A percentile compares a stretch with the other conserved stretches of the same genome.
Conservation (phyloP, 108 stramenopile species). For the Conticribra weissflogii region DNA sequence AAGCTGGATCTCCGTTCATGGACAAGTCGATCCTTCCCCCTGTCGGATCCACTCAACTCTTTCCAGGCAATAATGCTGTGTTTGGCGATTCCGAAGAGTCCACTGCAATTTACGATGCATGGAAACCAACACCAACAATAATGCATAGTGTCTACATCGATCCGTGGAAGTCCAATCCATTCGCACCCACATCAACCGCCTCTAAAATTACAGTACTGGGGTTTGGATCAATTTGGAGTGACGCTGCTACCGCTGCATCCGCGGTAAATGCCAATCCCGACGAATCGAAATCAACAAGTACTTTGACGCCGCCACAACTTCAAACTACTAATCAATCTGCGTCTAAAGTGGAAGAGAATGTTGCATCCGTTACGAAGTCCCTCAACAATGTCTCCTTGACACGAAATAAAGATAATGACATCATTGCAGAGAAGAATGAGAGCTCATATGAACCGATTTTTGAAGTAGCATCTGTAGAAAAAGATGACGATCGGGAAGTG, state of each 20-base stretch:
- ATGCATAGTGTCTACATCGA: constrained; percentile 32
- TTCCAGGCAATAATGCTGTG: constrained; percentile 41
- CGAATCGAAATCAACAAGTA: not conserved
- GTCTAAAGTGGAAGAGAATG: not conserved
- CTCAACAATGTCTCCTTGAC: constrained; percentile 3
- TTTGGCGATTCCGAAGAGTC: constrained; percentile 36
- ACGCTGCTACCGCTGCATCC: not conserved
- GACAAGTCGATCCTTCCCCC: constrained; percentile 16
- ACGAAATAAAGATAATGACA: not conserved
- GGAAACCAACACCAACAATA: constrained; percentile 39
- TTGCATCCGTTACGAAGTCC: not conserved
- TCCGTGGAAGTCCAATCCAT: constrained; percentile 43
- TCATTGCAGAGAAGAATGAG: not conserved
- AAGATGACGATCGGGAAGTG: not conserved
- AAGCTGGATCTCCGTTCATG: not conserved
- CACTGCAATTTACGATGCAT: constrained; percentile 27
- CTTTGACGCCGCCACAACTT: constrained; percentile 2
- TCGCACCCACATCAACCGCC: constrained; percentile 28
- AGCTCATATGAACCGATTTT: not conserved
- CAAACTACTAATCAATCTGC: not conserved
- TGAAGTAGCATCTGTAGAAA: no score
- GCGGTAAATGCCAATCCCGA: constrained; percentile 3
- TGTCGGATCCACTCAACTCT: constrained; percentile 23
- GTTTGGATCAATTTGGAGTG: constrained; percentile 41
- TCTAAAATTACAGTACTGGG: not conserved